These are phyloP conservation scores for Phytophthora sojae DNA, from an alignment of 352 stramenopile genomes.

Conservation along the genomic window DNA sequence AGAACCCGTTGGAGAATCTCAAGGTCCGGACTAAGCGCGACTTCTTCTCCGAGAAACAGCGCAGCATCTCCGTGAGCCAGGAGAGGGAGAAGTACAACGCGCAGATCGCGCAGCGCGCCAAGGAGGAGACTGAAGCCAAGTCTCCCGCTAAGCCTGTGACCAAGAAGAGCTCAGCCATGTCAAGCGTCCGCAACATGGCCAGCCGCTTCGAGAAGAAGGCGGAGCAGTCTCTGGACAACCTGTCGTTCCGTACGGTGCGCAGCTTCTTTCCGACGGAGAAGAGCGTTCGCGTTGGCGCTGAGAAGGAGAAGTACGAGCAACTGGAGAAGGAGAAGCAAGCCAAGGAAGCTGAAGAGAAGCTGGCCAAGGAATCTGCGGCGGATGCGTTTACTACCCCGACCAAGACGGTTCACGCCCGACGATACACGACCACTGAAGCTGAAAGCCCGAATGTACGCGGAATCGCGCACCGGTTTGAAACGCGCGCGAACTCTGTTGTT, in stretches of 20 bases:
- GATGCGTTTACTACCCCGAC: constrained; percentile 19
- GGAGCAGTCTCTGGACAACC: constrained; percentile 52
- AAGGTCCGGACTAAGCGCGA: constrained; percentile 64
- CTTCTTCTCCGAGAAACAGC: constrained; percentile 58
- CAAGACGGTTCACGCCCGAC: constrained; percentile 18
- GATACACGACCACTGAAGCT: constrained; percentile 20
- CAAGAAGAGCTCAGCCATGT: constrained; percentile 39
- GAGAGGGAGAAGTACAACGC: constrained; percentile 51
- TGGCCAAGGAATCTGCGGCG: background rate
- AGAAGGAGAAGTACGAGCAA: constrained; percentile 63
- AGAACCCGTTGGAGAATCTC: constrained; percentile 55
- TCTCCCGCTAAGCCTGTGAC: constrained; percentile 17
- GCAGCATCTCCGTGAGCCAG: constrained; percentile 41
- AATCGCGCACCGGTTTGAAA: constrained; percentile 74
- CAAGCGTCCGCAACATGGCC: constrained; percentile 52
- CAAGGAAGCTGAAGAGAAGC: constrained; percentile 37
- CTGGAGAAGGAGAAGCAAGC: constrained; percentile 54
- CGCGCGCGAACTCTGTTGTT: constrained; percentile 63
- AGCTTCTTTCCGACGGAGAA: constrained; percentile 63
- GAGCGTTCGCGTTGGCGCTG: constrained; percentile 52
- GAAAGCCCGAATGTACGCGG: constrained; percentile 44
- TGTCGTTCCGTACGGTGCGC: constrained; percentile 61
- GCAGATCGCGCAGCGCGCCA: constrained; percentile 21
- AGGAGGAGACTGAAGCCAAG: constrained; percentile 33
- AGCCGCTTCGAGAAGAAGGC: constrained; percentile 56